Conservation (phyloP, 2,329 filamentous ascomycete genomes). For the Fusarium pseudoanthophilum region DNA sequence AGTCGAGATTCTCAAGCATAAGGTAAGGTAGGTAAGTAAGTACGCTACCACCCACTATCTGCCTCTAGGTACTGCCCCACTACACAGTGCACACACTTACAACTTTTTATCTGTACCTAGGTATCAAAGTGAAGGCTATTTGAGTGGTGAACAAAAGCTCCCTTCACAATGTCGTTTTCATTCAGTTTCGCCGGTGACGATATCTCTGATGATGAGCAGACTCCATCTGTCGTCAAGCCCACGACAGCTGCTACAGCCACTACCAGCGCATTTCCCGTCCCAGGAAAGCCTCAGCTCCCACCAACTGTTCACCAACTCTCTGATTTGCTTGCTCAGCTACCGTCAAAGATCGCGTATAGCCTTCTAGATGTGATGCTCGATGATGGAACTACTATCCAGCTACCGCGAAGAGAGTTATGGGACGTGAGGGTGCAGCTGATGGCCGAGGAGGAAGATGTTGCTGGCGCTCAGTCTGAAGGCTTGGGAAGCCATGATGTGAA, state of each 20-base stretch:
- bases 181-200: slow-evolving; percentile 73
- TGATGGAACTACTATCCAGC: slow-evolving; percentile 60
- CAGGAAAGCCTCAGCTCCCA: slow-evolving; percentile 68
- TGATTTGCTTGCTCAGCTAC: slow-evolving; percentile 67
- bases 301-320: slow-evolving; percentile 62
- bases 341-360: slow-evolving; percentile 78
- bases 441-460: slow-evolving; percentile 69
- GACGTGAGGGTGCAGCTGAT: slow-evolving; percentile 85
- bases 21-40: background rate
- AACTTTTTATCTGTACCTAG: slow-evolving; percentile 30
- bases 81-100: slow-evolving; percentile 43
- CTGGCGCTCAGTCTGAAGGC: slow-evolving; percentile 53
- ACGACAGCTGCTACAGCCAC: slow-evolving; percentile 43
- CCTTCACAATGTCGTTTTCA: slow-evolving; percentile 60
- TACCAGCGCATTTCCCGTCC: slow-evolving; percentile 66
- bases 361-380: slow-evolving; percentile 69
- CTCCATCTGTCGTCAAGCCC: slow-evolving; percentile 31
- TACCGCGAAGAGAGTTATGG: slow-evolving; percentile 83
- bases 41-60: slow-evolving; percentile 1
- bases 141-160: slow-evolving; percentile 8
- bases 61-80: slow-evolving; percentile 32
- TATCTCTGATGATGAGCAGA: slow-evolving; percentile 60
- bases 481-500: slow-evolving; percentile 79
- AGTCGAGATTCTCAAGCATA: slow-evolving; percentile 30
- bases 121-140: background rate